Percentiles rank a stretch among this genome's conserved stretches.
phyloP scores from a whole-genome alignment of 192 early-diverging fungal species.

The Podila epigama region DNA sequence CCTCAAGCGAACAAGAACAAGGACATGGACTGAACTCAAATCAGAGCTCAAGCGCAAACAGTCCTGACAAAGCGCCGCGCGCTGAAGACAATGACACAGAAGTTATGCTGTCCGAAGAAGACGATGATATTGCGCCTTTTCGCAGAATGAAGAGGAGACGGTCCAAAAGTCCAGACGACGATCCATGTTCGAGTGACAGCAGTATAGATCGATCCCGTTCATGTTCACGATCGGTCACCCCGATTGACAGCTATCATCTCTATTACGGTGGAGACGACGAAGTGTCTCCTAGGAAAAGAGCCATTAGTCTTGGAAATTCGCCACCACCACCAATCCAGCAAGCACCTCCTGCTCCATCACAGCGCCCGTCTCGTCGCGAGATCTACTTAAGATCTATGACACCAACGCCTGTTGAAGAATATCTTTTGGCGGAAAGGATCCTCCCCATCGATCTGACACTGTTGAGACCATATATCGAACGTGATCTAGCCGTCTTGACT shows the following conservation, averaged over 20 bases:
- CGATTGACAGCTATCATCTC: slow-evolving; percentile 36
- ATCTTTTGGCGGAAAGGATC: slow-evolving; percentile 12
- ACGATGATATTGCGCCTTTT: too few species aligned
- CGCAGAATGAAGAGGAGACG: not conserved
- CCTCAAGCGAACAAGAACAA: too few species aligned
- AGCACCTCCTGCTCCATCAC: too few species aligned
- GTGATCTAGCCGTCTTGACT: slow-evolving; percentile 27
- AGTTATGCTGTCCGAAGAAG: not conserved
- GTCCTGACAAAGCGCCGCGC: not conserved
- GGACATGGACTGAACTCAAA: too few species aligned
- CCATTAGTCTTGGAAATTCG: not conserved
- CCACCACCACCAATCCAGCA: not conserved
- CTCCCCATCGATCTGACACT: not conserved
- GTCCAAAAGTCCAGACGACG: not conserved
- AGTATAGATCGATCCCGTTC: slow-evolving; percentile 6
- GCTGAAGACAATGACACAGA: not conserved
- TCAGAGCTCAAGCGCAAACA: too few species aligned
- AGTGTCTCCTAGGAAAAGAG: not conserved
- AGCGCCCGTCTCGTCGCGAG: not conserved
- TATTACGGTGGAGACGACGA: slow-evolving; percentile 1
- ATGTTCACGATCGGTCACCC: slow-evolving; percentile 20
- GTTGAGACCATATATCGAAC: slow-evolving; percentile 13
- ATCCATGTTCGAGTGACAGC: not conserved
- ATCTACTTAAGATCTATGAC: slow-evolving; percentile 18
- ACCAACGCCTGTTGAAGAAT: slow-evolving; percentile 11